Evolutionary conservation across 331 rosid species (phyloP), one percentile per base, ranked within the genome.

Genomic region (Dryas integrifolia): DNA sequence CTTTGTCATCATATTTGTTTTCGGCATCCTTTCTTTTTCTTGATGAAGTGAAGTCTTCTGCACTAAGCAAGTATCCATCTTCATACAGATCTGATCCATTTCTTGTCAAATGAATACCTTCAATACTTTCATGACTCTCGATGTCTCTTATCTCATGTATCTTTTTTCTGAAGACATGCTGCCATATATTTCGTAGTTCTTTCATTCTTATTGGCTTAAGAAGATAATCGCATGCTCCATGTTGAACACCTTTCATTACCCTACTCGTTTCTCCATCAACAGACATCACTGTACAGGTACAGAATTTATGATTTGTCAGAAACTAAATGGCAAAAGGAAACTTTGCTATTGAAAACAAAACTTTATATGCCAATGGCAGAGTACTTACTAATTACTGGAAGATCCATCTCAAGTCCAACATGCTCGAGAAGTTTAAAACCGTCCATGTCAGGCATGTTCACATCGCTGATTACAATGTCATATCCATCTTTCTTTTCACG

Each of bases 371-470:
- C 41, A 75, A 79, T 61, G 78, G 67, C 47, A 83, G 84, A 80
- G 86, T 80, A 89, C 96, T 86, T 78, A 95, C 99, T 95, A 6
- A 92, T 92, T 50, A 95, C 97, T 11, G 99, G 99, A 79, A 95
- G 97, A 88, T 95, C 99, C 99, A 95, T 95, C 85, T 95, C 99
- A 39, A 95, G 92, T 69, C 99, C 97, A 55, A 95, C 98, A 81
- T 87, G 98, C 91, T 95, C 99, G 0, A 95, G 99, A 55, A 95
- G 98, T 65, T 85, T 95, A 75, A 95, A 95, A 15, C 99, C 99
- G 49, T 95, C 99, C 99, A 95, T 95, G 84, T 95, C 99, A 0
- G 99, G 98, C 98, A 95, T 95, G 97, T 95, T 95, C 4, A 92
- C 99, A 69, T 95, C 99, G 8, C 99, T 92, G 80, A 95, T 85